These are phyloP conservation scores for Albatrellus sp. DNA, from an alignment of 1,284 basidiomycete genomes.

Conservation along the genomic window DNA sequence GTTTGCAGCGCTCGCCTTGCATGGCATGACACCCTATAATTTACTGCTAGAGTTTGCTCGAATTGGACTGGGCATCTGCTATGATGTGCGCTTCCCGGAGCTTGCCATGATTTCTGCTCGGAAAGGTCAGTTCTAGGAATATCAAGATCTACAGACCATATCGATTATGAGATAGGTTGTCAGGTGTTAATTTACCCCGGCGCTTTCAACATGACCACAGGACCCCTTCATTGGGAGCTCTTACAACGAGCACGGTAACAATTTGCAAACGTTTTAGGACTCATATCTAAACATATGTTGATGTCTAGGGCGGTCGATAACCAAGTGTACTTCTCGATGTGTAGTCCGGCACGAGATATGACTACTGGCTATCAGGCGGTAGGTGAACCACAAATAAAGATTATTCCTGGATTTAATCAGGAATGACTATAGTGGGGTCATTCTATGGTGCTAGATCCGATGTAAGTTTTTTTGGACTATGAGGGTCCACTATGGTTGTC, in stretches of 20 bases:
- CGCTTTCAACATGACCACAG: conserved; percentile 87
- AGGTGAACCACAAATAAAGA: conserved; percentile 18
- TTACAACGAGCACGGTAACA: conserved; percentile 72
- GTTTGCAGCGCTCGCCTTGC: not conserved
- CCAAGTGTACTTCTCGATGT: conserved; percentile 92
- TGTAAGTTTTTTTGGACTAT: conserved; percentile 38
- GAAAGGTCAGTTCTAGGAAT: conserved; percentile 37
- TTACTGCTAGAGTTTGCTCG: conserved; percentile 68
- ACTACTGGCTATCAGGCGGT: conserved; percentile 80
- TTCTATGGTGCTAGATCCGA: conserved; percentile 81
- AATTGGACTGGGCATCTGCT: conserved; percentile 86
- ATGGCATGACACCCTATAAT: not conserved
- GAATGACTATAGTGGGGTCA: conserved; percentile 67
- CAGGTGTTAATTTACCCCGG: conserved; percentile 86
- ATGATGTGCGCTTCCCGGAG: conserved; percentile 92
- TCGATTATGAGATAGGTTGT: conserved; percentile 44
- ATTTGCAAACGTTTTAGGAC: not conserved
- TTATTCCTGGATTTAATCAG: not conserved
- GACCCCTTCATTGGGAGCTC: conserved; percentile 94
- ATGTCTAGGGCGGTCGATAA: conserved; percentile 80
- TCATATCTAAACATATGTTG: not conserved
- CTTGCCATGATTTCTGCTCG: conserved; percentile 86
- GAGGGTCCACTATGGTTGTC: not conserved
- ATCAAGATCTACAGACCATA: not conserved
- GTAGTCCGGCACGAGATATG: conserved; percentile 85